phyloP scores from a whole-genome alignment of 2,329 filamentous ascomycete species.

The Fusarium solani-melongenae region DNA sequence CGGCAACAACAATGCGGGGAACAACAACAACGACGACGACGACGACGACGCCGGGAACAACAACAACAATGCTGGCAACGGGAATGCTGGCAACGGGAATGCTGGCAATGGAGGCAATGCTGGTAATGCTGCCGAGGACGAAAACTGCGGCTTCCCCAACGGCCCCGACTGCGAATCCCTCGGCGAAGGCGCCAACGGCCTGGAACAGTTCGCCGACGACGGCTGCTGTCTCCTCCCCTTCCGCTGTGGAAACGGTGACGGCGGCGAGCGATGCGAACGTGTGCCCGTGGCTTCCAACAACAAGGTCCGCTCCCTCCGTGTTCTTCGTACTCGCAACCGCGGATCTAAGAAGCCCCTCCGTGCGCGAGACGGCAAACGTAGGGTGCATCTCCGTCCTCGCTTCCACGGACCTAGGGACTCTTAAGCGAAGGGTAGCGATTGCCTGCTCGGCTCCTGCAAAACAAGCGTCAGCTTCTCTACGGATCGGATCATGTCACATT shows the following conservation, averaged over 20 bases:
- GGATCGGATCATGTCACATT: background rate
- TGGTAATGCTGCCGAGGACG: background rate
- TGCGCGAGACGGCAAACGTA: background rate
- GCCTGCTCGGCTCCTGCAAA: background rate
- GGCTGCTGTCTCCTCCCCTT: background rate
- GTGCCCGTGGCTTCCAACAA: background rate
- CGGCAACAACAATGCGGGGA: background rate
- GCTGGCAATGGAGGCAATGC: too few relatives aligned
- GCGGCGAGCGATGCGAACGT: background rate
- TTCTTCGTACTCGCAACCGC: background rate
- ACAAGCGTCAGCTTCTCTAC: background rate
- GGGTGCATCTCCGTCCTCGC: background rate
- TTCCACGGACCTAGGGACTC: background rate
- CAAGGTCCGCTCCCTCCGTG: background rate
- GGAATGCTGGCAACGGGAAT: too few relatives aligned
- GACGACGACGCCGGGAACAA: background rate
- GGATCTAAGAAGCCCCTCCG: background rate
- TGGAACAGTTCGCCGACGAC: background rate
- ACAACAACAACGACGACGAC: too few relatives aligned
- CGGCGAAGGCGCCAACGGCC: background rate
- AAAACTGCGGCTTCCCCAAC: background rate
- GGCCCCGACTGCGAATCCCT: background rate
- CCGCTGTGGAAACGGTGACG: background rate
- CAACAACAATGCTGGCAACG: background rate
- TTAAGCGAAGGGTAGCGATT: background rate